Conservation (phyloP, 2,329 filamentous ascomycete genomes). For the Aspergillus ruber region DNA sequence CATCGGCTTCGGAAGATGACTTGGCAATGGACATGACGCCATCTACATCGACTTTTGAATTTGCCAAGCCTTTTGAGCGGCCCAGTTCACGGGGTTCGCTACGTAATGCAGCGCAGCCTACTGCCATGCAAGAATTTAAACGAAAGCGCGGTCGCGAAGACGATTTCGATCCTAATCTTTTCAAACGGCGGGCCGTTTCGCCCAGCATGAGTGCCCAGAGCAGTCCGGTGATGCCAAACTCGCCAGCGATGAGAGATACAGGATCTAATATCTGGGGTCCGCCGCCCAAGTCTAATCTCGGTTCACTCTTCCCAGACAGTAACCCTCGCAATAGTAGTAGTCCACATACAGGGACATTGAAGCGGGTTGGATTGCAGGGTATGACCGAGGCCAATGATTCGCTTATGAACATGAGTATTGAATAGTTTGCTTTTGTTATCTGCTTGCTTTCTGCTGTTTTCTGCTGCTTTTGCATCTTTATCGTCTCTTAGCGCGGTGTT, state of each 20-base stretch:
- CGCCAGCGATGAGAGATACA: conserved; percentile 66
- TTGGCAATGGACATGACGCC: conserved; percentile 35
- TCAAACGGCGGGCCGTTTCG: conserved; percentile 87
- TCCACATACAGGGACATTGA: conserved; percentile 37
- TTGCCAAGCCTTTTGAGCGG: conserved; percentile 27
- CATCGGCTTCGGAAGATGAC: conserved; percentile 41
- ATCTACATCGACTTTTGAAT: conserved; percentile 24
- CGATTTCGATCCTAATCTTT: conserved; percentile 78
- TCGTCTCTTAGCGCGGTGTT: background rate
- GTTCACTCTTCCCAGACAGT: conserved; percentile 45
- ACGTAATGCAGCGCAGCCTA: conserved; percentile 32
- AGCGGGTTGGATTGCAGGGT: conserved; percentile 74
- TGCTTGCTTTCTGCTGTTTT: background rate
- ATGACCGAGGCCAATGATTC: conserved; percentile 96
- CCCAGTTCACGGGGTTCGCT: conserved; percentile 35
- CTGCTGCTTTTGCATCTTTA: background rate
- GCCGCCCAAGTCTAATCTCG: conserved; percentile 53
- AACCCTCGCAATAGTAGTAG: conserved; percentile 47
- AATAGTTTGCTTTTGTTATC: conserved; percentile 46
- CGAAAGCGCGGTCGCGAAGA: conserved; percentile 81
- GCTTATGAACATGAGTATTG: conserved; percentile 95
- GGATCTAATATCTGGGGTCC: conserved; percentile 61
- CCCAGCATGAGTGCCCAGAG: conserved; percentile 88
- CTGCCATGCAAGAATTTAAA: conserved; percentile 67
- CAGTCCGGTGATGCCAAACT: conserved; percentile 75